A percentile compares a stretch with the other conserved stretches of the same genome.
These are phyloP conservation scores for Polygonum maritimum DNA, from an alignment of 148 eudicot species.

Conservation along the genomic window DNA sequence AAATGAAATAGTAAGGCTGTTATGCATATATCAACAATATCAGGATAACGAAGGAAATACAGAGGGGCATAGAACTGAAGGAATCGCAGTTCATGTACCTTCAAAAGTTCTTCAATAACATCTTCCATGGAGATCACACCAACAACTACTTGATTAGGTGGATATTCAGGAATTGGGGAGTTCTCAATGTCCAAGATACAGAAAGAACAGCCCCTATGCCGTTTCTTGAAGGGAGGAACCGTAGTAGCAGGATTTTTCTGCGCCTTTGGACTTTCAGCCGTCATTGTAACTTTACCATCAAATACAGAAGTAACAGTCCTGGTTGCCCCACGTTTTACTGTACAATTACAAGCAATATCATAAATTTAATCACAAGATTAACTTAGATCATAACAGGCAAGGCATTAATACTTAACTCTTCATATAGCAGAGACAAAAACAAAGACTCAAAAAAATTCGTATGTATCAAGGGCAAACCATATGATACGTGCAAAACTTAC, in stretches of 20 bases:
- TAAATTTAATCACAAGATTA: not conserved
- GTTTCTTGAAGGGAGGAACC: constrained; percentile 61
- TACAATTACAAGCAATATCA: constrained; percentile 15
- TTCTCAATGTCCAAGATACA: constrained; percentile 81
- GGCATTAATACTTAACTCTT: not conserved
- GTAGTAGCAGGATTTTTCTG: constrained; percentile 47
- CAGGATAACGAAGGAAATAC: not conserved
- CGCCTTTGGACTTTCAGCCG: constrained; percentile 26
- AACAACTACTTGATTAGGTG: constrained; percentile 62
- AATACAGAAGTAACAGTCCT: constrained; percentile 9
- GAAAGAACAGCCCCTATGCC: constrained; percentile 86
- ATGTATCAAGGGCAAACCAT: not conserved
- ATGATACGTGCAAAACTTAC: not conserved
- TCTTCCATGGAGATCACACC: constrained; percentile 96
- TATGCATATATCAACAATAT: constrained; percentile 4
- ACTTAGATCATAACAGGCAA: not conserved
- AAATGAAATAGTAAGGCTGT: constrained; percentile 5
- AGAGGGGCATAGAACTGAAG: not conserved
- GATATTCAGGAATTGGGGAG: constrained; percentile 61
- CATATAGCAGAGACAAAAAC: not conserved
- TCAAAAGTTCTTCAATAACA: constrained; percentile 94
- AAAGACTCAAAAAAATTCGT: not conserved
- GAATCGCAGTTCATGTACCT: constrained; percentile 35
- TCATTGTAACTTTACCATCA: constrained; percentile 19
- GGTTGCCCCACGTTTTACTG: constrained; percentile 20